Evolutionary conservation across 768 basidiomycete genomes (phyloP).

Genomic region (Mycena indigotica): DNA sequence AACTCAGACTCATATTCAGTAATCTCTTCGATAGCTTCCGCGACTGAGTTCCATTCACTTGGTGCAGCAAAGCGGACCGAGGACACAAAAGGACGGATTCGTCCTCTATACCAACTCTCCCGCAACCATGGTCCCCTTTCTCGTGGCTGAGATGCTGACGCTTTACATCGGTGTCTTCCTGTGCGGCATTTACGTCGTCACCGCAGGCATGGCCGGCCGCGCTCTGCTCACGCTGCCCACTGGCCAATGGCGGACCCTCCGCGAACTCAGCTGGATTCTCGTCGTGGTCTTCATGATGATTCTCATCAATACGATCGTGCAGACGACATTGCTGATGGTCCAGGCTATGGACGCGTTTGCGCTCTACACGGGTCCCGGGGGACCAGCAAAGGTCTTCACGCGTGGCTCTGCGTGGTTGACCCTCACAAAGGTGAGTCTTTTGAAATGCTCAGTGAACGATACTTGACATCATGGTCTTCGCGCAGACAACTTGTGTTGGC

Average conservation of each 20-base stretch:
- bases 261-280: constrained; percentile 4
- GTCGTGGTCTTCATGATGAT: constrained; percentile 1
- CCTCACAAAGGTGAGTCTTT: background rate
- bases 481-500: background rate
- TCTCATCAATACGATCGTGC: background rate
- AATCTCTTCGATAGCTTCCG: no score
- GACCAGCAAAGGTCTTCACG: background rate
- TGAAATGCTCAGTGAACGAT: background rate
- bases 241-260: background rate
- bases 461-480: background rate
- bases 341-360: background rate
- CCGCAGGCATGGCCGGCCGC: background rate
- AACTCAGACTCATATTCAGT: no score
- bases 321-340: background rate
- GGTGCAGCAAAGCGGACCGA: no score
- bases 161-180: constrained; percentile 18
- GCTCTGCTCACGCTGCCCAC: background rate
- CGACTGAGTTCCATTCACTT: no score
- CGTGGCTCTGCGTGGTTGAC: background rate
- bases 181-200: constrained; percentile 21
- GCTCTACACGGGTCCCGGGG: constrained; percentile 3
- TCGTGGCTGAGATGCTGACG: background rate
- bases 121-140: constrained; percentile 2
- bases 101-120: background rate
- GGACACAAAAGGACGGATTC: no score